These are phyloP conservation scores for Diaporthe aspalathi DNA, from an alignment of 2,329 filamentous ascomycete species.

Conservation along the genomic window DNA sequence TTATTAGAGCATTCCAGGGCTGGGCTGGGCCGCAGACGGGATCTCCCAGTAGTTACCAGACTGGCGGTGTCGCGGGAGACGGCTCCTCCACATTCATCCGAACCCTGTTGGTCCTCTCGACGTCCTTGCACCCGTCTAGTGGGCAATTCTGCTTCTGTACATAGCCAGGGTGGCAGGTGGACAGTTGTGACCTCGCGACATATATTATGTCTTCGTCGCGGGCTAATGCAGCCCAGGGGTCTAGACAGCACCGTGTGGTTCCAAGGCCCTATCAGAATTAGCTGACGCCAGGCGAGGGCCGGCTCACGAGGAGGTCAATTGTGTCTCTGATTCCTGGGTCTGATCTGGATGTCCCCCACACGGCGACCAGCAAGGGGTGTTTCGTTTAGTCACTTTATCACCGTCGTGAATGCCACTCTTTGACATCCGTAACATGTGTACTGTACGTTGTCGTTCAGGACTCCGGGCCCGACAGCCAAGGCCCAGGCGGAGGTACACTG, in stretches of 20 bases:
- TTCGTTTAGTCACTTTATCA: slow-evolving; percentile 9
- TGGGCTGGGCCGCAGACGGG: slow-evolving; percentile 33
- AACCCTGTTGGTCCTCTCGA: slow-evolving; percentile 19
- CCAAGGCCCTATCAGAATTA: slow-evolving; percentile 5
- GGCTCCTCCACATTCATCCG: slow-evolving; percentile 12
- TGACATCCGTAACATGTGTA: slow-evolving; percentile 4
- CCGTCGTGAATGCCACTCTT: not conserved
- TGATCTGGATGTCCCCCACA: slow-evolving; percentile 22
- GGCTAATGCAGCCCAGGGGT: slow-evolving; percentile 15
- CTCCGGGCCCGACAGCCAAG: not conserved
- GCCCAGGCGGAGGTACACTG: not conserved
- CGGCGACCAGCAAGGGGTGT: slow-evolving; percentile 10
- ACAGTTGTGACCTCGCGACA: not conserved
- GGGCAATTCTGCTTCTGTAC: not conserved
- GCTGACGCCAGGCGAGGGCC: slow-evolving; percentile 25
- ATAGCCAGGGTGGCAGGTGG: too few relatives aligned
- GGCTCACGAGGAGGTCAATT: slow-evolving; percentile 7
- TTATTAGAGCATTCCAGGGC: slow-evolving; percentile 24
- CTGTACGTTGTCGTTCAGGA: not conserved
- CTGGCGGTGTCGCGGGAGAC: slow-evolving; percentile 38
- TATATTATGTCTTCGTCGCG: slow-evolving; percentile 6
- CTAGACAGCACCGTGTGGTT: slow-evolving; percentile 6
- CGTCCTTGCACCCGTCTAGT: slow-evolving; percentile 21
- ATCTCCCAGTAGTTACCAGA: slow-evolving; percentile 34
- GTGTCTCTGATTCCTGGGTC: slow-evolving; percentile 7